Conservation (phyloP, 2,329 filamentous ascomycete species). For the Claviceps purpurea region DNA sequence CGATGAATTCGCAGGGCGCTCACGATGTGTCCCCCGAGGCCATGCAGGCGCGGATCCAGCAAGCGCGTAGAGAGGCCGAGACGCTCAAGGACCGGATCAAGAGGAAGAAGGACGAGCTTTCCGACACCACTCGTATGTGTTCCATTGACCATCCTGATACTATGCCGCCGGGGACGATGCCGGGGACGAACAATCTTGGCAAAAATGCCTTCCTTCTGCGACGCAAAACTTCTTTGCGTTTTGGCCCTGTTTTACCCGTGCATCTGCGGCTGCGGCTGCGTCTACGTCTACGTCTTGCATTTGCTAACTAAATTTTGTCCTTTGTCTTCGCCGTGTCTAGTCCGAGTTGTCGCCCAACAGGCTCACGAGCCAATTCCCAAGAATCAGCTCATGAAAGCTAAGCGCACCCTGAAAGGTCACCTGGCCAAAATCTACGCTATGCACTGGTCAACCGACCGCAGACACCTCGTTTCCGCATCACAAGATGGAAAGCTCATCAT, state of each 20-base stretch:
- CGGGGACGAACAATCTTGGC: neutral
- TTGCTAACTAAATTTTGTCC: conserved; percentile 12
- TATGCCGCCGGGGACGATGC: no score
- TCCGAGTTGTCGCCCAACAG: conserved; percentile 83
- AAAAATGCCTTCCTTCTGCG: neutral
- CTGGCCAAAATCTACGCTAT: conserved; percentile 99
- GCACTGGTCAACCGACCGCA: conserved; percentile 98
- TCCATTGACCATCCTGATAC: conserved; percentile 5
- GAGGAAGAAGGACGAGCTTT: conserved; percentile 98
- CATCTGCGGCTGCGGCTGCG: neutral
- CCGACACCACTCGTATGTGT: conserved; percentile 87
- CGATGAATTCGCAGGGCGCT: conserved; percentile 43
- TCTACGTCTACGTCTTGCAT: neutral
- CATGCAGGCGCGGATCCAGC: conserved; percentile 88
- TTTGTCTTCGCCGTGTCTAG: conserved; percentile 31
- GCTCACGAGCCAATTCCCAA: conserved; percentile 84
- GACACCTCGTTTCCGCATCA: conserved; percentile 93
- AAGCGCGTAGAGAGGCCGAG: conserved; percentile 93
- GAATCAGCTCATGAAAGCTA: conserved; percentile 90
- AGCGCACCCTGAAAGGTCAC: conserved; percentile 93
- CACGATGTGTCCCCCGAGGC: conserved; percentile 56
- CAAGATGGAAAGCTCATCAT: conserved; percentile 99
- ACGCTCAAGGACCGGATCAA: conserved; percentile 97
- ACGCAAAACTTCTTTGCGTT: neutral
- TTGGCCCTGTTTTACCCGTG: neutral